Evolutionary conservation across 768 basidiomycete genomes (phyloP).

Genomic region (Chalciporus piperatus): DNA sequence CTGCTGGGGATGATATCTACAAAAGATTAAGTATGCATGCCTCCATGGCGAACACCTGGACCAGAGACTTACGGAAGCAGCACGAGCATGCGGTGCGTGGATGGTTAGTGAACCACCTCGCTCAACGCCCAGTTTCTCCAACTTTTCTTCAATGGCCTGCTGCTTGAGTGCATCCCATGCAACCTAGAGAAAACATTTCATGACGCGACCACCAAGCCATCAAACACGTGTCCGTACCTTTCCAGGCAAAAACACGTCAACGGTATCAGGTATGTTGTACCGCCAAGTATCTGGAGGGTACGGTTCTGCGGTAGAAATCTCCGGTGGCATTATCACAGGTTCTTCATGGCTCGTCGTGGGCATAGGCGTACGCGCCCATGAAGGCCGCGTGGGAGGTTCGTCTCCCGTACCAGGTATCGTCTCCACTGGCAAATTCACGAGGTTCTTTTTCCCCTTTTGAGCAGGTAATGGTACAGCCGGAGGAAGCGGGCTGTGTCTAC

Average conservation of each 20-base stretch:
- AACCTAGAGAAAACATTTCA: conserved; percentile 38
- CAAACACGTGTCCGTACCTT: conserved; percentile 47
- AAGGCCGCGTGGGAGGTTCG: conserved; percentile 40
- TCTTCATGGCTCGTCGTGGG: conserved; percentile 34
- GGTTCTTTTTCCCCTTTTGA: conserved; percentile 60
- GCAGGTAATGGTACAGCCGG: conserved; percentile 30
- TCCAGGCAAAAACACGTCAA: conserved; percentile 82
- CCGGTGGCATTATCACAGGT: conserved; percentile 27
- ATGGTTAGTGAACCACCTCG: conserved; percentile 53
- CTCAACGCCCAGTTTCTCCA: conserved; percentile 79
- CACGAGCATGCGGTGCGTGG: conserved; percentile 75
- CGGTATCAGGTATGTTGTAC: conserved; percentile 53
- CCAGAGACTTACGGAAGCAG: conserved; percentile 67
- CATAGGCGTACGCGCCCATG: conserved; percentile 65
- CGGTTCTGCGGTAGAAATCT: conserved; percentile 45
- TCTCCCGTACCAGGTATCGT: conserved; percentile 39
- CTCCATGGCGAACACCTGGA: conserved; percentile 20
- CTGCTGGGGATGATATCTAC: conserved; percentile 89
- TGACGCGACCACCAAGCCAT: not conserved
- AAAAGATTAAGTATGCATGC: conserved; percentile 2
- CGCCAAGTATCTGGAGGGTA: conserved; percentile 69
- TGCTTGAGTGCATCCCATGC: conserved; percentile 76
- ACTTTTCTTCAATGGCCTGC: conserved; percentile 73
- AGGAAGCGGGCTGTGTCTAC: conserved; percentile 70
- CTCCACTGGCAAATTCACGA: conserved; percentile 74